Evolutionary conservation across 1,284 basidiomycete species (phyloP).

Genomic region (Gymnopus androsaceus): DNA sequence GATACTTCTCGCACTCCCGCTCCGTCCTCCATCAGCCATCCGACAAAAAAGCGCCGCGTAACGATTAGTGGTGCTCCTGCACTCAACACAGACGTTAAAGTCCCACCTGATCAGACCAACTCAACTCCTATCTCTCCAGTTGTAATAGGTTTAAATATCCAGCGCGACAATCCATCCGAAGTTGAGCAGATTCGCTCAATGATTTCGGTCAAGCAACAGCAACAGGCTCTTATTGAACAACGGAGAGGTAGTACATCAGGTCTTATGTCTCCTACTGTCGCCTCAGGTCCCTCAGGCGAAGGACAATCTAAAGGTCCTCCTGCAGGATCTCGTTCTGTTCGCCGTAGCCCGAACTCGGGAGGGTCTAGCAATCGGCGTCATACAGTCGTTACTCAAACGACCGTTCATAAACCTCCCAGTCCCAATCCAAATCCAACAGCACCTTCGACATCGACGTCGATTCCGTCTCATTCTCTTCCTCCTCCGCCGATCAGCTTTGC

Average conservation of each 20-base stretch:
- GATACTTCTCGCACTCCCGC: conserved; percentile 33
- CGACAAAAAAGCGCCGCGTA: conserved; percentile 72
- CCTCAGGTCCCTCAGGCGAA: conserved; percentile 25
- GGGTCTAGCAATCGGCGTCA: conserved; percentile 28
- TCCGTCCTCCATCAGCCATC: conserved; percentile 44
- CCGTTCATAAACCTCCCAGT: conserved; percentile 30
- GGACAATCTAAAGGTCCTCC: conserved; percentile 20
- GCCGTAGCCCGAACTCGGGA: conserved; percentile 42
- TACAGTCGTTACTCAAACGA: conserved; percentile 18
- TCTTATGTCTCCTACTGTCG: conserved; percentile 30
- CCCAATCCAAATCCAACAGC: conserved; percentile 30
- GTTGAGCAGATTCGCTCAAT: conserved; percentile 65
- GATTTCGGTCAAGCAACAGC: conserved; percentile 65
- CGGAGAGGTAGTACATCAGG: conserved; percentile 59
- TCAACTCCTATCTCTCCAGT: conserved; percentile 66
- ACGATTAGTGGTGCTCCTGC: conserved; percentile 63
- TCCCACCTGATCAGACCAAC: conserved; percentile 42
- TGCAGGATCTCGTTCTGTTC: conserved; percentile 27
- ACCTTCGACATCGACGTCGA: conserved; percentile 17
- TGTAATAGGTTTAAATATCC: conserved; percentile 61
- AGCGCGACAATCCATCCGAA: conserved; percentile 56
- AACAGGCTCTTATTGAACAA: conserved; percentile 70
- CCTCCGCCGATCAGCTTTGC: conserved; percentile 76
- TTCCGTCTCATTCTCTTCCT: conserved; percentile 46
- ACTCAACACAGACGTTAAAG: conserved; percentile 53